Percentiles rank a stretch among this genome's conserved stretches.
Conservation (phyloP, 306 rosid genomes). For the Cyamopsis tetragonoloba region DNA sequence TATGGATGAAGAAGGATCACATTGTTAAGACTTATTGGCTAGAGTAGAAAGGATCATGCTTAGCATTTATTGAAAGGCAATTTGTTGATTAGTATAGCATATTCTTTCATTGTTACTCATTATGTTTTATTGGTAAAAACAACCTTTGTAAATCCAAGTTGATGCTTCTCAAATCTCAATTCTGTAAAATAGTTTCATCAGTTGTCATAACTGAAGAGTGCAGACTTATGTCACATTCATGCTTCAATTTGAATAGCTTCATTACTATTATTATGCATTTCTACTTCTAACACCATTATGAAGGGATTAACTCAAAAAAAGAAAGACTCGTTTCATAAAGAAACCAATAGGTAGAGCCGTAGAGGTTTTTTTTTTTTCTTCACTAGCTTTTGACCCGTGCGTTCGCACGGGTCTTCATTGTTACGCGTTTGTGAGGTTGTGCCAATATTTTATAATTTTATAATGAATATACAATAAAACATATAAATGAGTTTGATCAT, state of each 20-base stretch:
- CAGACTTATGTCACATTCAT: not conserved
- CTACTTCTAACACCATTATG: too few species aligned
- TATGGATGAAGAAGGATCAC: conserved; percentile 5
- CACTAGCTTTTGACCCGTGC: too few species aligned
- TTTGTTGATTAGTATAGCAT: conserved; percentile 11
- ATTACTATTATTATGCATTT: not conserved
- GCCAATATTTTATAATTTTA: too few species aligned
- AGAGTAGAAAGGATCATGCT: not conserved
- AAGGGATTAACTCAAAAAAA: too few species aligned
- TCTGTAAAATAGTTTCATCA: conserved; percentile 16
- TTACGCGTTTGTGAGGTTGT: too few species aligned
- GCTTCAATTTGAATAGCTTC: conserved; percentile 23
- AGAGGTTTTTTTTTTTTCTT: too few species aligned
- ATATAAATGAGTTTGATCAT: too few species aligned
- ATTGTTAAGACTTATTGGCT: conserved; percentile 5
- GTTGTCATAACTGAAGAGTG: conserved; percentile 22
- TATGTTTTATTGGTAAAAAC: not conserved
- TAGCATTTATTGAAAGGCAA: not conserved
- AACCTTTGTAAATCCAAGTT: conserved; percentile 8
- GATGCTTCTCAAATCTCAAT: conserved; percentile 8
- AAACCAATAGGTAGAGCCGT: too few species aligned
- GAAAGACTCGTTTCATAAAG: too few species aligned
- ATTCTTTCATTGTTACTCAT: conserved; percentile 25
- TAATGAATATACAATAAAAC: too few species aligned
- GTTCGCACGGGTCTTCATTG: too few species aligned